Conservation (phyloP, 306 rosid genomes). For the Nissolia schottii region DNA sequence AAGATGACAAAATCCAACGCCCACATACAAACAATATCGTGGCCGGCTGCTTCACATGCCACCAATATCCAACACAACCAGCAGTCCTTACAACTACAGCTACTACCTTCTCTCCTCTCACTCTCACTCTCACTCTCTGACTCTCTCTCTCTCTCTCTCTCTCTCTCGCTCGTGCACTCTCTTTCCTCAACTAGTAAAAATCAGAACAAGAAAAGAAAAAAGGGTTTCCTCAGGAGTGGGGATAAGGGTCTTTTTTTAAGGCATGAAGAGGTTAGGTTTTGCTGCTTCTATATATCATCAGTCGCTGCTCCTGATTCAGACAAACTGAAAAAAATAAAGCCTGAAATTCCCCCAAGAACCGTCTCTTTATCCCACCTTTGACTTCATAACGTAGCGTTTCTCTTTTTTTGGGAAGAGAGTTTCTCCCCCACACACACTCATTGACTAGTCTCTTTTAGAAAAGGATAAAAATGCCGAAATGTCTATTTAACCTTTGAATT, state of each 20-base stretch:
- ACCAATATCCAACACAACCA: constrained; percentile 34
- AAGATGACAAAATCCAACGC: constrained; percentile 41
- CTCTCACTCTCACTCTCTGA: no score
- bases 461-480: constrained; percentile 25
- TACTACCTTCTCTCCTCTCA: constrained; percentile 9
- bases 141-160: not conserved
- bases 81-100: not conserved
- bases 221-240: not conserved
- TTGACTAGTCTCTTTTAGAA: constrained; percentile 32
- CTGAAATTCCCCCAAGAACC: constrained; percentile 29
- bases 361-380: constrained; percentile 45
- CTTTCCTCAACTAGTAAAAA: not conserved
- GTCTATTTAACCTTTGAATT: constrained; percentile 29
- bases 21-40: constrained; percentile 29
- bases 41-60: constrained; percentile 53
- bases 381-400: constrained; percentile 28
- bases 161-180: not conserved
- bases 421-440: constrained; percentile 1
- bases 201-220: constrained; percentile 5
- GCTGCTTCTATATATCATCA: no score
- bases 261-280: constrained; percentile 27
- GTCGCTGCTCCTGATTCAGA: not conserved
- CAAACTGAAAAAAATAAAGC: constrained; percentile 38
- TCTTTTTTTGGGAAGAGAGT: constrained; percentile 35
- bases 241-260: constrained; percentile 37